These are phyloP conservation scores for Acanthamoeba healyi DNA, from an alignment of 208 protist species.

Conservation along the genomic window DNA sequence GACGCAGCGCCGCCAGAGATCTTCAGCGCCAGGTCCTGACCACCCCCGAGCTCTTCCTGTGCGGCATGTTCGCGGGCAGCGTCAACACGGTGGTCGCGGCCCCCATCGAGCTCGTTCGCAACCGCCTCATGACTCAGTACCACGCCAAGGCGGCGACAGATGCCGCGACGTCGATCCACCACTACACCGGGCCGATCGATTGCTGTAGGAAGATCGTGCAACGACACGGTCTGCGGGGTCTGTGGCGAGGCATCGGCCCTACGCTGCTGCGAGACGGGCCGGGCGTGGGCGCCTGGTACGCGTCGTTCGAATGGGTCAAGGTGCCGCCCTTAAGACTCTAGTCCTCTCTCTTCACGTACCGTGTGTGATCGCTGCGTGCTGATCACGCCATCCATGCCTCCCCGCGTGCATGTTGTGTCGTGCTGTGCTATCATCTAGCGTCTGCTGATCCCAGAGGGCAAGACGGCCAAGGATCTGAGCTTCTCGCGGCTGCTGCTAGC, in stretches of 20 bases:
- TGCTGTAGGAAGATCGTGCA: background rate
- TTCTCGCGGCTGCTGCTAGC: slow-evolving; percentile 29
- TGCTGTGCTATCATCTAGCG: slow-evolving; percentile 4
- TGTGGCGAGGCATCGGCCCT: background rate
- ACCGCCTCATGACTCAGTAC: background rate
- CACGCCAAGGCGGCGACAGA: background rate
- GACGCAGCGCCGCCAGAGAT: background rate
- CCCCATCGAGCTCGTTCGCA: slow-evolving; percentile 7
- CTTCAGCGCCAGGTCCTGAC: background rate
- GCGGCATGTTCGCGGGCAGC: slow-evolving; percentile 30
- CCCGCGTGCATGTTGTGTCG: too few relatives aligned
- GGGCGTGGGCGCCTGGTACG: slow-evolving; percentile 48
- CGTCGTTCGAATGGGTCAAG: slow-evolving; percentile 27
- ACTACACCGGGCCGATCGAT: slow-evolving; percentile 30
- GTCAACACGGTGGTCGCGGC: background rate
- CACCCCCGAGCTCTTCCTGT: background rate
- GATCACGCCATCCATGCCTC: too few relatives aligned
- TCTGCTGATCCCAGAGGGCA: slow-evolving; percentile 16
- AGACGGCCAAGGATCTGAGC: slow-evolving; percentile 7
- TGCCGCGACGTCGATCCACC: background rate
- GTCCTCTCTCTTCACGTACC: too few relatives aligned
- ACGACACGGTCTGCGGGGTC: background rate
- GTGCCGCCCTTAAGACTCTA: too few relatives aligned
- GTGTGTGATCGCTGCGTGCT: background rate
- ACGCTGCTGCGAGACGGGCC: slow-evolving; percentile 37